phyloP scores from a whole-genome alignment of 2,329 filamentous ascomycete species.

The Pseudogymnoascus sp. region DNA sequence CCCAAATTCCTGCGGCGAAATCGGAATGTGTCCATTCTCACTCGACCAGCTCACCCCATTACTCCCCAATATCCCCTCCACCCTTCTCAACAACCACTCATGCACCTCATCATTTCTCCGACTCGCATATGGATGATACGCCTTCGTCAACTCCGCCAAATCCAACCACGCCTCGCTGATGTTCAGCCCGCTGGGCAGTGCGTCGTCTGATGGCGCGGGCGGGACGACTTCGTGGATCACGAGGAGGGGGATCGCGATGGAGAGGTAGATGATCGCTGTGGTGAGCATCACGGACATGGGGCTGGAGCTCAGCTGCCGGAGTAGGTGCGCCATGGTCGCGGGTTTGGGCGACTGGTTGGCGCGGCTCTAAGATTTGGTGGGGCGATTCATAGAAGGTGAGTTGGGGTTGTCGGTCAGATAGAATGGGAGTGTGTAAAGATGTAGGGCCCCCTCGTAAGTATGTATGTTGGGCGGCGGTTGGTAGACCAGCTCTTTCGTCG shows the following conservation, averaged over 20 bases:
- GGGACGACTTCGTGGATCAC: conserved; percentile 71
- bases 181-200: conserved; percentile 57
- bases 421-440: neutral
- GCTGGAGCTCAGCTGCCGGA: conserved; percentile 51
- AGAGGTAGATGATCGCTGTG: conserved; percentile 66
- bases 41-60: conserved; percentile 45
- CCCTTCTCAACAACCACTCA: conserved; percentile 62
- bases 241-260: conserved; percentile 63
- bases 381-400: neutral
- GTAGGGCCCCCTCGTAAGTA: neutral
- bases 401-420: neutral
- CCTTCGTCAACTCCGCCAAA: conserved; percentile 62
- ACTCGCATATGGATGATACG: conserved; percentile 85
- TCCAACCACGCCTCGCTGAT: conserved; percentile 82
- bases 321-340: conserved; percentile 1
- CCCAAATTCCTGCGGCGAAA: neutral
- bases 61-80: conserved; percentile 58
- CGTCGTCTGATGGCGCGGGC: conserved; percentile 46
- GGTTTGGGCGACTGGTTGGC: neutral
- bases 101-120: conserved; percentile 72
- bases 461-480: neutral
- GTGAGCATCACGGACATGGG: conserved; percentile 75
- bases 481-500: neutral
- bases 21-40: conserved; percentile 24
- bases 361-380: neutral